phyloP scores from a whole-genome alignment of 495 filamentous ascomycete species.

The Neurospora discreta region DNA sequence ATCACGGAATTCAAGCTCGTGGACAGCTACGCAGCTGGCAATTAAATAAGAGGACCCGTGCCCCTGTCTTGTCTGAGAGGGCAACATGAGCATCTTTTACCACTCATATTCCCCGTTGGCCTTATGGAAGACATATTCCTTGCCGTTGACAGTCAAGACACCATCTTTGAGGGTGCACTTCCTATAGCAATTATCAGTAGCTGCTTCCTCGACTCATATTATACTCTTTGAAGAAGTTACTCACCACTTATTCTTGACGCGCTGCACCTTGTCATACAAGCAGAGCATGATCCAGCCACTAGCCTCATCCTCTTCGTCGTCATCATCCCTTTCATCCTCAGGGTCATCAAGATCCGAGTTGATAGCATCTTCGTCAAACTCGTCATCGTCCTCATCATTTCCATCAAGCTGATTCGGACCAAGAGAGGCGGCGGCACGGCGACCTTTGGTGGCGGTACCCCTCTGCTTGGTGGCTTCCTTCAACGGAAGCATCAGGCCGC shows the following conservation, averaged over 20 bases:
- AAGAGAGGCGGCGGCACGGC: neutral
- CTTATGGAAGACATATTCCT: slow-evolving; percentile 97
- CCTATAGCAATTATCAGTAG: slow-evolving; percentile 20
- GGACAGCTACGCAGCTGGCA: no score
- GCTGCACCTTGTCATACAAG: slow-evolving; percentile 98
- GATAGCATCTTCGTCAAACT: slow-evolving; percentile 85
- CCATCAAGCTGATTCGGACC: slow-evolving; percentile 54
- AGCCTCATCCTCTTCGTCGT: slow-evolving; percentile 71
- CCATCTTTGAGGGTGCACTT: slow-evolving; percentile 98
- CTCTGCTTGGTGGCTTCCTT: slow-evolving; percentile 26
- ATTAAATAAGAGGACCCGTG: no score
- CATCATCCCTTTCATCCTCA: slow-evolving; percentile 68
- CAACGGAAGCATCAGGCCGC: slow-evolving; percentile 69
- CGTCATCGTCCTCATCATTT: slow-evolving; percentile 47
- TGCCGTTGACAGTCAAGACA: slow-evolving; percentile 78
- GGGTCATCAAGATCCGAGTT: slow-evolving; percentile 97
- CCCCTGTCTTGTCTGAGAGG: no score
- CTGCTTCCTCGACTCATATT: neutral
- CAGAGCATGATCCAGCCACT: slow-evolving; percentile 84
- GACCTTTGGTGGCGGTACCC: slow-evolving; percentile 11
- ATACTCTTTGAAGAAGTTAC: slow-evolving; percentile 4
- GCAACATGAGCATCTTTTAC: slow-evolving; percentile 35
- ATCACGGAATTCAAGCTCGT: no score
- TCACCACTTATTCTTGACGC: slow-evolving; percentile 98
- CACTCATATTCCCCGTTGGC: slow-evolving; percentile 95